Evolutionary conservation across 2,329 filamentous ascomycete species (phyloP).

Genomic region (Penicillium freii): DNA sequence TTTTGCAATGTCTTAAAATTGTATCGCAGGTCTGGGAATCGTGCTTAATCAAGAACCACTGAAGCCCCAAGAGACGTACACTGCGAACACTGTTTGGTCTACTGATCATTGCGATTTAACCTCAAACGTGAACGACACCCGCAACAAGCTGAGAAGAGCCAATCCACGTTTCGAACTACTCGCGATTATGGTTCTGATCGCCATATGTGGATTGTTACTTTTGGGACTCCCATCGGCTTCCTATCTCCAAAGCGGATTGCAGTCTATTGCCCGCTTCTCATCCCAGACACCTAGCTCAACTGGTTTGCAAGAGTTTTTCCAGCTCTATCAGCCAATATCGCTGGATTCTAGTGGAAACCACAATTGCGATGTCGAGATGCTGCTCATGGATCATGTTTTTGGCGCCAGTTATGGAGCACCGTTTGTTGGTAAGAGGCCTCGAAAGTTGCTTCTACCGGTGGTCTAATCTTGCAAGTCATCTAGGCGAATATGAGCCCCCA

Average conservation of each 20-base stretch:
- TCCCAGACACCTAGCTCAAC: conserved; percentile 7
- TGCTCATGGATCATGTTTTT: conserved; percentile 71
- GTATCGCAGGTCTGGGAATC: background rate
- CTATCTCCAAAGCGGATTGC: background rate
- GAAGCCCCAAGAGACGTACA: background rate
- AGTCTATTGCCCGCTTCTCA: background rate
- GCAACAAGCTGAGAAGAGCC: too few relatives aligned
- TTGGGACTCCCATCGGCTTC: background rate
- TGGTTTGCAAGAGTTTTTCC: conserved; percentile 59
- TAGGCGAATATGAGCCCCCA: conserved; percentile 65
- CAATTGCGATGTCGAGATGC: conserved; percentile 37
- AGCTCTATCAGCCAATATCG: conserved; percentile 65
- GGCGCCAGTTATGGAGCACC: conserved; percentile 70
- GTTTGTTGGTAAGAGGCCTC: conserved; percentile 59
- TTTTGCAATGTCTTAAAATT: background rate
- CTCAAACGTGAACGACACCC: background rate
- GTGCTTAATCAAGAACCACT: background rate
- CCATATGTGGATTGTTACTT: background rate
- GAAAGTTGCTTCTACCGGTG: background rate
- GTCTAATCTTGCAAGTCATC: background rate
- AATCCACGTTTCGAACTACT: background rate
- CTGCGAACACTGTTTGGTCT: background rate
- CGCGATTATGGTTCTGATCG: background rate
- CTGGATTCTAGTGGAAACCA: conserved; percentile 42
- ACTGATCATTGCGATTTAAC: too few relatives aligned